Conservation (phyloP, 2,329 filamentous ascomycete species). For the Mycogone perniciosa region DNA sequence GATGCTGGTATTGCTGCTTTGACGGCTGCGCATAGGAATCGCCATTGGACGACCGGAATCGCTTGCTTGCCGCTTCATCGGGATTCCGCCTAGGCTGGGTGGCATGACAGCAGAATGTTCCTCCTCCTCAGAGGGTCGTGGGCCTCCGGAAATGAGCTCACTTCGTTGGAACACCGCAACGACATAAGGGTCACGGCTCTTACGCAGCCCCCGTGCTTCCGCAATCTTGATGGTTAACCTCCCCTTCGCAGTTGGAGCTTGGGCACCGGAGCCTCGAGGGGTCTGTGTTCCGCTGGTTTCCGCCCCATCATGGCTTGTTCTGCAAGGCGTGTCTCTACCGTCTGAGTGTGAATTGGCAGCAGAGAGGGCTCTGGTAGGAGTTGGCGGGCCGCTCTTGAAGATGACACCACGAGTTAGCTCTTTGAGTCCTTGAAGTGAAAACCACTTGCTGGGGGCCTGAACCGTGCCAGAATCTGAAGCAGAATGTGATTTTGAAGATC, state of each 20-base stretch:
- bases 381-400: constrained; percentile 86
- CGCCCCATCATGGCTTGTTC: constrained; percentile 36
- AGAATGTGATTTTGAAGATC: constrained; percentile 32
- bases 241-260: constrained; percentile 69
- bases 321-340: constrained; percentile 33
- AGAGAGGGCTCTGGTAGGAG: constrained; percentile 82
- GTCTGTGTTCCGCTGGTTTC: constrained; percentile 49
- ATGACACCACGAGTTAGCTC: constrained; percentile 75
- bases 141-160: constrained; percentile 88
- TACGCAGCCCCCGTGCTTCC: constrained; percentile 75
- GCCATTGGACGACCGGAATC: constrained; percentile 82
- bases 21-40: constrained; percentile 93
- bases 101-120: constrained; percentile 43
- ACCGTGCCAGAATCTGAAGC: constrained; percentile 38
- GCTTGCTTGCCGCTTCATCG: constrained; percentile 65
- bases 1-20: constrained; percentile 90
- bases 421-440: constrained; percentile 63
- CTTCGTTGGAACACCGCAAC: constrained; percentile 96
- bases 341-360: constrained; percentile 48
- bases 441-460: constrained; percentile 45
- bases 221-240: constrained; percentile 85
- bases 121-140: constrained; percentile 58
- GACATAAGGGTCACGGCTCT: constrained; percentile 84
- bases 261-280: constrained; percentile 47
- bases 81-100: constrained; percentile 47